Conservation (phyloP, 805 yeast genomes). For the Wilhelminamyces savonicus region DNA sequence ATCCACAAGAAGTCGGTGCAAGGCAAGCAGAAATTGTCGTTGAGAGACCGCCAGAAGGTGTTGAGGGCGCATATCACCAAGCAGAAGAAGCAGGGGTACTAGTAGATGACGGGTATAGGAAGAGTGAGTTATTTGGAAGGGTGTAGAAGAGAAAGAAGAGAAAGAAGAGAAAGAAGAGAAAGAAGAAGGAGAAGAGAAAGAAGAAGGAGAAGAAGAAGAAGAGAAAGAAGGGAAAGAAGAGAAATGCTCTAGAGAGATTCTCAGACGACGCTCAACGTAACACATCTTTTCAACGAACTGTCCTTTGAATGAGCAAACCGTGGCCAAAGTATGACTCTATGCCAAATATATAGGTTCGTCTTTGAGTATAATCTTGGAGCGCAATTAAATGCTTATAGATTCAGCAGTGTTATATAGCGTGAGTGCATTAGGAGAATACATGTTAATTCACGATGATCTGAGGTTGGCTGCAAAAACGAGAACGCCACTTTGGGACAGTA, state of each 20-base stretch:
- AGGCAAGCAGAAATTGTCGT: constrained; percentile 85
- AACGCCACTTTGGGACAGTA: too few species aligned
- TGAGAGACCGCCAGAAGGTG: constrained; percentile 85
- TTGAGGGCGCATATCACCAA: constrained; percentile 80
- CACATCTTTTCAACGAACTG: neutral
- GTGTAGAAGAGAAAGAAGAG: neutral
- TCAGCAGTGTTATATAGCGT: too few species aligned
- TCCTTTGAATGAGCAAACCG: too few species aligned
- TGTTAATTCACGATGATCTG: too few species aligned
- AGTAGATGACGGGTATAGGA: constrained; percentile 4
- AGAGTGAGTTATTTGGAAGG: neutral
- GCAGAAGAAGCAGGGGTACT: constrained; percentile 83
- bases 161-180: too few species aligned
- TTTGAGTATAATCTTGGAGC: too few species aligned
- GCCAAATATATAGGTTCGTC: too few species aligned
- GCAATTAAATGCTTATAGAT: too few species aligned
- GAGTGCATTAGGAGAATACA: too few species aligned
- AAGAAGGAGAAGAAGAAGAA: neutral
- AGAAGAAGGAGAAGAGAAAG: too few species aligned
- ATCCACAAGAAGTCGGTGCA: constrained; percentile 91
- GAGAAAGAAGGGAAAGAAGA: neutral
- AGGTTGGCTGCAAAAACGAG: too few species aligned
- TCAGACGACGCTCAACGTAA: neutral
- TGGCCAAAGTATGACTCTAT: too few species aligned
- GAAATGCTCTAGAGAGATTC: neutral